A percentile compares a stretch with the other conserved stretches of the same genome.
These are phyloP conservation scores for Arthroderma uncinatum DNA, from an alignment of 2,329 filamentous ascomycete species.

Conservation along the genomic window DNA sequence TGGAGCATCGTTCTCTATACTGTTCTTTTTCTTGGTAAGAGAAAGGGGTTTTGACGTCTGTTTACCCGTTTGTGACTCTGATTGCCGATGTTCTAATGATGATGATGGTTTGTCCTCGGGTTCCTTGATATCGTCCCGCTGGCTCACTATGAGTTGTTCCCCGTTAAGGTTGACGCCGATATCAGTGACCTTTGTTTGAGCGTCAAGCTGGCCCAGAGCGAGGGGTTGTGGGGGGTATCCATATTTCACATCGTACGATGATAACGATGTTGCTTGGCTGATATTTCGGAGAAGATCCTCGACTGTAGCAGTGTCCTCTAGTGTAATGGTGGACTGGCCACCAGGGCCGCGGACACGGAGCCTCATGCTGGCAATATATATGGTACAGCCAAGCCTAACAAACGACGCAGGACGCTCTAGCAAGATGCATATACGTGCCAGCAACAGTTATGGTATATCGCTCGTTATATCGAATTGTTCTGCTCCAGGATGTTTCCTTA, in stretches of 20 bases:
- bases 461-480: too few relatives aligned
- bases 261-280: constrained; percentile 51
- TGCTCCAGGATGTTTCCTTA: too few relatives aligned
- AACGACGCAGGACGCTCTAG: too few relatives aligned
- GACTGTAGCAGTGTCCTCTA: constrained; percentile 52
- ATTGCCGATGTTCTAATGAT: background rate
- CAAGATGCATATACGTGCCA: background rate
- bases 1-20: constrained; percentile 47
- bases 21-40: constrained; percentile 22
- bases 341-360: constrained; percentile 64
- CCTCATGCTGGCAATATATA: constrained; percentile 43
- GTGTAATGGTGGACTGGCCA: constrained; percentile 58
- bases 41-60: constrained; percentile 17
- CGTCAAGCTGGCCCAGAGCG: constrained; percentile 45
- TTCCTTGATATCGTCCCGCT: constrained; percentile 29
- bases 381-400: background rate
- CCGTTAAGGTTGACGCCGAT: constrained; percentile 54
- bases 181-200: constrained; percentile 41
- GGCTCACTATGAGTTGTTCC: constrained; percentile 55
- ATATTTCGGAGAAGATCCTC: constrained; percentile 33
- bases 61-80: background rate
- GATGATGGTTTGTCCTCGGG: background rate
- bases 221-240: constrained; percentile 65
- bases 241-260: constrained; percentile 65
- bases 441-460: too few relatives aligned